Conservation (phyloP, 1,284 basidiomycete species). For the Papiliotrema laurentii region DNA sequence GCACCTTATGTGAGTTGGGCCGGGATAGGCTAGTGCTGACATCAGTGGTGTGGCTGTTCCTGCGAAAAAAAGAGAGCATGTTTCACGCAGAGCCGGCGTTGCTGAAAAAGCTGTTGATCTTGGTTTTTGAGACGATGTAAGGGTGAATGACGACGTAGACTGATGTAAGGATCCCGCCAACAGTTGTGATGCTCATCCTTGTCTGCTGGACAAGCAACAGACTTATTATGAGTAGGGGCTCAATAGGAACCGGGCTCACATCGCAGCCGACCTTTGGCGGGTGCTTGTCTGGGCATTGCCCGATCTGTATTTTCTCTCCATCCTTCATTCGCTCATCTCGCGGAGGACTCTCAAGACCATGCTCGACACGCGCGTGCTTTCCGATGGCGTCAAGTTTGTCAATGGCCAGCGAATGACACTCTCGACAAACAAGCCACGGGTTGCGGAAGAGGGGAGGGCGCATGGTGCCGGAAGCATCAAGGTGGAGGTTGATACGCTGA, state of each 20-base stretch:
- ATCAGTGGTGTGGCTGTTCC: conserved; percentile 6
- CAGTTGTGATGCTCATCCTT: conserved; percentile 7
- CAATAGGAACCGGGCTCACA: neutral
- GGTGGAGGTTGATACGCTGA: neutral
- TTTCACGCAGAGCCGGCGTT: conserved; percentile 6
- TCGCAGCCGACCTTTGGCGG: conserved; percentile 10
- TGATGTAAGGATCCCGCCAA: conserved; percentile 10
- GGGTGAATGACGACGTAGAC: neutral
- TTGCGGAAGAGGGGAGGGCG: neutral
- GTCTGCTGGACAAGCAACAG: conserved; percentile 1
- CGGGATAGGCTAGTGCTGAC: neutral
- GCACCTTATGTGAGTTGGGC: conserved; percentile 1
- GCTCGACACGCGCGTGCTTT: conserved; percentile 1
- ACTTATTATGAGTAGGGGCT: conserved; percentile 4
- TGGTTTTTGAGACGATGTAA: conserved; percentile 11
- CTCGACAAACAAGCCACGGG: neutral
- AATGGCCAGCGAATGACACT: neutral
- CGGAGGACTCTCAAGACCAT: conserved; percentile 8
- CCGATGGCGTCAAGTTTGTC: neutral
- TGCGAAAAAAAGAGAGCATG: conserved; percentile 9
- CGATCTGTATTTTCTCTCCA: conserved; percentile 8
- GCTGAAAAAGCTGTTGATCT: conserved; percentile 6
- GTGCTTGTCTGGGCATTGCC: conserved; percentile 5
- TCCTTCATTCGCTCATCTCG: conserved; percentile 8
- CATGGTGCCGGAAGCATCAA: neutral